These are phyloP conservation scores for Chlamydomonas eustigma DNA, from an alignment of 139 green algal genomes.

Conservation along the genomic window DNA sequence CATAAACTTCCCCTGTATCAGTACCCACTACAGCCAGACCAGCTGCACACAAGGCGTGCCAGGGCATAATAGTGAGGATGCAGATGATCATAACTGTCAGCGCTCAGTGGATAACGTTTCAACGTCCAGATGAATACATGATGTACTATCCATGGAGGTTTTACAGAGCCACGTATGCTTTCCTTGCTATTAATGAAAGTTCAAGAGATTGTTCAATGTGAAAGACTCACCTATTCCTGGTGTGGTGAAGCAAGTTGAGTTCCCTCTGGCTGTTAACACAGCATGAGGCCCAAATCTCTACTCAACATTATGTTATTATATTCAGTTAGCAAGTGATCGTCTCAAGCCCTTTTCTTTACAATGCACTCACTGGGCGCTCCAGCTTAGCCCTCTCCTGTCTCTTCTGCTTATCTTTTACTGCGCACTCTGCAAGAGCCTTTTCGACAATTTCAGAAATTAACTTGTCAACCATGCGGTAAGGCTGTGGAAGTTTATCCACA, in stretches of 20 bases:
- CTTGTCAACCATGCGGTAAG: slow-evolving; percentile 48
- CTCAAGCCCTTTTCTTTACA: no score
- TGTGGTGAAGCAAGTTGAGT: slow-evolving; percentile 24
- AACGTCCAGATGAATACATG: no score
- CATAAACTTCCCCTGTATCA: slow-evolving; percentile 14
- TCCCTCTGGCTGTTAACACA: slow-evolving; percentile 21
- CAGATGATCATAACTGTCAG: no score
- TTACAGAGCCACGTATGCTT: no score
- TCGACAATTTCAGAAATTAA: slow-evolving; percentile 38
- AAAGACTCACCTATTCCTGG: slow-evolving; percentile 33
- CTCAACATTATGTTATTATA: neutral
- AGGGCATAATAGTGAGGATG: no score
- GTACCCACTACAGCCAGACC: slow-evolving; percentile 26
- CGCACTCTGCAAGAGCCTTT: slow-evolving; percentile 20
- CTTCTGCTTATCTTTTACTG: slow-evolving; percentile 23
- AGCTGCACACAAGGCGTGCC: slow-evolving; percentile 23
- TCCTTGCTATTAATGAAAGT: no score
- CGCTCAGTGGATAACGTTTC: no score
- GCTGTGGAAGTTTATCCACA: slow-evolving; percentile 42
- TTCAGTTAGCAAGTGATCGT: neutral
- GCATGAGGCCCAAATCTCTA: slow-evolving; percentile 39
- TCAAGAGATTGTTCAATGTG: no score
- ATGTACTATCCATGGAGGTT: no score
- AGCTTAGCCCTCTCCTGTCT: slow-evolving; percentile 15
- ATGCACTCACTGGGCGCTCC: neutral